Base-by-base conservation (phyloP, 352 stramenopile genomes). In the Phytopythium cucurbitacearum region DNA sequence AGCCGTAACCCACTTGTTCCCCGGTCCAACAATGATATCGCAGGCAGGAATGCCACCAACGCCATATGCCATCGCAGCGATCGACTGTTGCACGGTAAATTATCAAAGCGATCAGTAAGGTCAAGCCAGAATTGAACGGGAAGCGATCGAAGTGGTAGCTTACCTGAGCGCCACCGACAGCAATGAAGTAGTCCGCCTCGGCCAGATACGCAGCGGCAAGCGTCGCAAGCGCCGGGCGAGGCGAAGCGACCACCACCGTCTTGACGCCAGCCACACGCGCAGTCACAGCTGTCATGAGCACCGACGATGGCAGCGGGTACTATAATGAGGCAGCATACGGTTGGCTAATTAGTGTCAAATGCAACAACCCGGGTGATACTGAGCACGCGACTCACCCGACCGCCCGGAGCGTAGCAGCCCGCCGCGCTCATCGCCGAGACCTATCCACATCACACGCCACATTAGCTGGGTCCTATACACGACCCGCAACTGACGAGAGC, bases 1-100 rank as follows among this genome's bases (percentile, higher is more conserved):
- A 1, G 96, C 96, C 8, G 97, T 99, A n/a, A 99, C 97, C 96
- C 96, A 99, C 71, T 98, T 98, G 83, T 99, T 99, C 33, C 97
- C 97, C 1, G 97, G 97, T 36, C 97, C 97, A 32, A 99, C 97
- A 65, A 99, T 98, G 57, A 99, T 97, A 76, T 99, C 96, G 66
- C 95, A 99, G 7, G 80, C 36, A 0, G 95, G 92, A 6, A 99
- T 69, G 16, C 78, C 69, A 21, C 79, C 81, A 5, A 98, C 71
- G 33, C 97, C 97, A 67, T 98, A 98, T 0, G 97, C 97, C 91
- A 99, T 96, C 4, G 92, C 86, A 8, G 85, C 96, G 54, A 99
- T 98, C 16, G 96, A 91, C 48, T 54, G 15, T 34, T 15, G 9
- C 9, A 33, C 32, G 13, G 0, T 3, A 28, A 35, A 28, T 28